These are phyloP conservation scores for Beauveria brongniartii DNA, from an alignment of 2,329 filamentous ascomycete genomes.

Conservation along the genomic window DNA sequence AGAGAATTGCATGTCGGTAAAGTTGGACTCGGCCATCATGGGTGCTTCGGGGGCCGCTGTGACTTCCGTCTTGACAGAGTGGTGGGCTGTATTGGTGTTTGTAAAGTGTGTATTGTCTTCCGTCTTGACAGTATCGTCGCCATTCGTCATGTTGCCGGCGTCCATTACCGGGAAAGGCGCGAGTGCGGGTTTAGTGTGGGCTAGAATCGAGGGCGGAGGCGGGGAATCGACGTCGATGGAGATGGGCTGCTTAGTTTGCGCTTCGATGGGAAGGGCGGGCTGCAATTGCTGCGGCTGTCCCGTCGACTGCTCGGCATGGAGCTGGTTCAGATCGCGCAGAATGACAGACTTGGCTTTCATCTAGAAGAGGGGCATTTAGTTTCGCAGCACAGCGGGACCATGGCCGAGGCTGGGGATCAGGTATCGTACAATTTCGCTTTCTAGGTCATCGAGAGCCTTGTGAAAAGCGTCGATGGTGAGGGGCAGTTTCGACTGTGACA, in stretches of 20 bases:
- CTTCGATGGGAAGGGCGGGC: slow-evolving; percentile 23
- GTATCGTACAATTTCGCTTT: slow-evolving; percentile 45
- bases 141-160: slow-evolving; percentile 11
- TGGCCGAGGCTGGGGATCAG: background rate
- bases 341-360: slow-evolving; percentile 46
- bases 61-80: slow-evolving; percentile 9
- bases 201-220: slow-evolving; percentile 13
- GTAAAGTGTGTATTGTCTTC: slow-evolving; percentile 17
- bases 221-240: slow-evolving; percentile 30
- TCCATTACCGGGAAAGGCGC: slow-evolving; percentile 51
- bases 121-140: slow-evolving; percentile 18
- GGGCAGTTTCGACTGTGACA: slow-evolving; percentile 33
- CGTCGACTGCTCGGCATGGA: slow-evolving; percentile 22
- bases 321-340: slow-evolving; percentile 42
- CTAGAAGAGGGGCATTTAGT: slow-evolving; percentile 17
- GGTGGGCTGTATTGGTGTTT: background rate
- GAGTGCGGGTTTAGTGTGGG: slow-evolving; percentile 10
- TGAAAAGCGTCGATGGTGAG: slow-evolving; percentile 44
- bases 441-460: slow-evolving; percentile 46
- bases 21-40: slow-evolving; percentile 29
- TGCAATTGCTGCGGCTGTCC: slow-evolving; percentile 15
- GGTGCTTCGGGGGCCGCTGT: slow-evolving; percentile 9
- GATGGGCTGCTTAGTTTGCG: slow-evolving; percentile 28
- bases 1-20: slow-evolving; percentile 50
- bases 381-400: background rate